Percentiles rank a stretch among this genome's conserved stretches.
Conservation (phyloP, 352 stramenopile species). For the Phytophthora melonis region DNA sequence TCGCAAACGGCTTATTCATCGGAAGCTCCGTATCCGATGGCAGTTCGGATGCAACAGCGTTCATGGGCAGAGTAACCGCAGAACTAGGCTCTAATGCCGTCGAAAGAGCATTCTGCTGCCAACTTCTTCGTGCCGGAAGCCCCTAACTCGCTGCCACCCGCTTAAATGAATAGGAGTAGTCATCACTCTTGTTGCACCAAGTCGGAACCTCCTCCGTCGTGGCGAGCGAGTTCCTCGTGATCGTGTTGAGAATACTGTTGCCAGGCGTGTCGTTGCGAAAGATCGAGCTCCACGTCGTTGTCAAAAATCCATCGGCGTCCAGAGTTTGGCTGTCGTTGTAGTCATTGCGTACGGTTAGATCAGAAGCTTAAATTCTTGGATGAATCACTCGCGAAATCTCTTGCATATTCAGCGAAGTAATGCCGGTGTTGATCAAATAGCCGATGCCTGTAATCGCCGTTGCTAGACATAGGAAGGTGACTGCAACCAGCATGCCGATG, state of each 20-base stretch:
- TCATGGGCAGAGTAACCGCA: constrained; percentile 4
- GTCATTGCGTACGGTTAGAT: neutral
- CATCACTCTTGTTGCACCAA: constrained; percentile 14
- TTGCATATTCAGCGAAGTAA: too few species aligned
- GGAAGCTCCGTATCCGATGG: constrained; percentile 7
- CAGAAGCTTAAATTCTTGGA: neutral
- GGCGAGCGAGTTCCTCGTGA: constrained; percentile 13
- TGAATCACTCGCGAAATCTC: neutral
- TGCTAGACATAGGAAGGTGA: too few species aligned
- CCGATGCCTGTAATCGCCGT: too few species aligned
- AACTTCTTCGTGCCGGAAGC: constrained; percentile 6
- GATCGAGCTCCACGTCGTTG: constrained; percentile 5
- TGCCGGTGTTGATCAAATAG: too few species aligned
- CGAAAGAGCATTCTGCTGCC: constrained; percentile 13
- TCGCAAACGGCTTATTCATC: constrained; percentile 10
- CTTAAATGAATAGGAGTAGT: constrained; percentile 9
- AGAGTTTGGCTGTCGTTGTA: too few species aligned
- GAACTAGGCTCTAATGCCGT: constrained; percentile 3
- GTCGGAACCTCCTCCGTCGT: neutral
- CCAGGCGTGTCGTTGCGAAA: neutral
- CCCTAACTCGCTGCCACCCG: neutral
- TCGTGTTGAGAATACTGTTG: constrained; percentile 18
- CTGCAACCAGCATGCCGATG: too few species aligned
- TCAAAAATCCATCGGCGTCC: neutral
- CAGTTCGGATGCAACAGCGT: neutral